These are phyloP conservation scores for Trichoderma citrinoviride DNA, from an alignment of 2,329 filamentous ascomycete genomes.

Conservation along the genomic window DNA sequence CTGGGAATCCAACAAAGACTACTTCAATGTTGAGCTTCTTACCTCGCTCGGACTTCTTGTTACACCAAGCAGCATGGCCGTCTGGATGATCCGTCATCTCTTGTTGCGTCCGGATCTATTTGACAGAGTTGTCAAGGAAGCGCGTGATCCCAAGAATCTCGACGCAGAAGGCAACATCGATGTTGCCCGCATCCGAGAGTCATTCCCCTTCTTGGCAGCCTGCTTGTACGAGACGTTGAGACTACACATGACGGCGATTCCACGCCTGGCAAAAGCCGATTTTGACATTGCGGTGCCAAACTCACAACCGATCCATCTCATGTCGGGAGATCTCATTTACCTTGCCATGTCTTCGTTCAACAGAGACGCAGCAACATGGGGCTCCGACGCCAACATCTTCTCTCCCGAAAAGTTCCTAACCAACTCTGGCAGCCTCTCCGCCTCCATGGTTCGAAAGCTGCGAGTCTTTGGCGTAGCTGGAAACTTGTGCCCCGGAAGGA, in stretches of 20 bases:
- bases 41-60: constrained; percentile 34
- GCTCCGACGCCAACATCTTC: constrained; percentile 30
- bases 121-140: constrained; percentile 27
- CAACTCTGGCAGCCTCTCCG: constrained; percentile 26
- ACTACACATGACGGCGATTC: constrained; percentile 34
- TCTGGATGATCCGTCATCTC: constrained; percentile 34
- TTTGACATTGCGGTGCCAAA: constrained; percentile 28
- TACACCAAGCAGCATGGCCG: constrained; percentile 33
- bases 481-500: constrained; percentile 34
- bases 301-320: constrained; percentile 26
- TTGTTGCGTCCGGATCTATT: constrained; percentile 26
- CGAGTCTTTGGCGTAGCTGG: constrained; percentile 35
- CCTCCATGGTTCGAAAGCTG: constrained; percentile 29
- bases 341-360: constrained; percentile 36
- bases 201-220: constrained; percentile 34
- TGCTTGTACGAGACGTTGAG: constrained; percentile 35
- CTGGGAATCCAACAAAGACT: constrained; percentile 35
- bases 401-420: constrained; percentile 32
- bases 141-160: constrained; percentile 23
- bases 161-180: constrained; percentile 24
- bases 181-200: constrained; percentile 27
- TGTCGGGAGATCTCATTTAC: constrained; percentile 33
- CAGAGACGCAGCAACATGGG: constrained; percentile 31
- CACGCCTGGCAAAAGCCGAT: constrained; percentile 32
- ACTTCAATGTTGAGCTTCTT: constrained; percentile 35